Evolutionary conservation across 2,329 filamentous ascomycete species (phyloP).

Genomic region (Thielaviopsis euricoi): DNA sequence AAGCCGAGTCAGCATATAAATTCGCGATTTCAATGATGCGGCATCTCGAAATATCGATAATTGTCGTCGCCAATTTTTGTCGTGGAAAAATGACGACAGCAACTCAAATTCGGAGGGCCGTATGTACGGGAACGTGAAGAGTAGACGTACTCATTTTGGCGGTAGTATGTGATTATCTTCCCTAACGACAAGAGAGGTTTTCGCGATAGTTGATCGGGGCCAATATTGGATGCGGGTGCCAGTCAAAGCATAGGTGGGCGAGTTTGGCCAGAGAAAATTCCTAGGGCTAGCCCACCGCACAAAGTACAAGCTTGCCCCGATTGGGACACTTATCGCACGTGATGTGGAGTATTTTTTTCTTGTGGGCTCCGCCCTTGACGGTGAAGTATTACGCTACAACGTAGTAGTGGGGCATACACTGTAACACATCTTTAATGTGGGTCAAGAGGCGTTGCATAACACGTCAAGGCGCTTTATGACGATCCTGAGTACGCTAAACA

Average conservation of each 20-base stretch:
- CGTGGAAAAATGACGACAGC: background rate
- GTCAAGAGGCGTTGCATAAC: background rate
- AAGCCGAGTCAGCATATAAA: slow-evolving; percentile 13
- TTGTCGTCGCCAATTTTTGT: slow-evolving; percentile 9
- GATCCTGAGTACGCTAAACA: too few relatives aligned
- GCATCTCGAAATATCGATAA: slow-evolving; percentile 13
- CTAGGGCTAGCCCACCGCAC: slow-evolving; percentile 10
- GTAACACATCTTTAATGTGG: background rate
- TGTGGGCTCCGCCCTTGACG: background rate
- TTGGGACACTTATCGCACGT: background rate
- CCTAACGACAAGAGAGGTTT: slow-evolving; percentile 11
- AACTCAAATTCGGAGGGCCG: slow-evolving; percentile 2
- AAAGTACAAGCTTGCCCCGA: slow-evolving; percentile 8
- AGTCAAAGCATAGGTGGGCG: slow-evolving; percentile 9
- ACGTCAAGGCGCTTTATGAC: too few relatives aligned
- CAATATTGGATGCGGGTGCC: slow-evolving; percentile 10
- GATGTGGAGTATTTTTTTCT: background rate
- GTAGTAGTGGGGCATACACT: background rate
- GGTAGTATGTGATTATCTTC: slow-evolving; percentile 20
- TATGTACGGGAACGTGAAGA: slow-evolving; percentile 4
- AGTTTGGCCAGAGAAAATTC: slow-evolving; percentile 10
- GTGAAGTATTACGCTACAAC: background rate
- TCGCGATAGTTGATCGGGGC: slow-evolving; percentile 10
- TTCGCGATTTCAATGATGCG: slow-evolving; percentile 13
- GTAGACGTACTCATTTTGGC: slow-evolving; percentile 41